These are phyloP conservation scores for Cymbopogon citratus DNA, from an alignment of 176 grass and related monocot genomes.

Conservation along the genomic window DNA sequence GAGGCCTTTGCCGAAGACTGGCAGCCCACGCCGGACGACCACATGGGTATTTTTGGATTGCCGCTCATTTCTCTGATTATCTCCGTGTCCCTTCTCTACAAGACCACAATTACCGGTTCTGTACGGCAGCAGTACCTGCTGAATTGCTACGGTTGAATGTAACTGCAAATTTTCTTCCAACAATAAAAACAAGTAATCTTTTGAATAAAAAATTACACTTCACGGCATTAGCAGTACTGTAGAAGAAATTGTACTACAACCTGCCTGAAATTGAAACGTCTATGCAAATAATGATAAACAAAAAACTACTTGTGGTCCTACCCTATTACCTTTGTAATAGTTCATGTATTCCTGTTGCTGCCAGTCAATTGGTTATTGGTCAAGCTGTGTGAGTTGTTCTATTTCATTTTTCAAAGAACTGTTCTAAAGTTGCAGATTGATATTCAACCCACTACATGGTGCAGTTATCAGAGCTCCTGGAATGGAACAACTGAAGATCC, in stretches of 20 bases:
- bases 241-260: not conserved
- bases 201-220: not conserved
- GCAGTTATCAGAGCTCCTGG: slow-evolving; percentile 71
- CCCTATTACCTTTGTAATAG: not conserved
- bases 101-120: not conserved
- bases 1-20: no score
- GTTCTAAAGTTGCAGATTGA: not conserved
- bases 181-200: not conserved
- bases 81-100: not conserved
- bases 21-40: no score
- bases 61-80: not conserved
- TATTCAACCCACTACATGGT: not conserved
- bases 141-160: not conserved
- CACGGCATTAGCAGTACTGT: not conserved
- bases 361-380: not conserved
- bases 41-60: no score
- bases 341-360: not conserved
- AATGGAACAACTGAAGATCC: slow-evolving; percentile 61
- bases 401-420: not conserved
- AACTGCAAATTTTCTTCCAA: not conserved
- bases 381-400: not conserved
- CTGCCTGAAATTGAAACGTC: not conserved
- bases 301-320: not conserved
- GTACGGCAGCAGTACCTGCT: not conserved
- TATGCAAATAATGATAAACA: not conserved